Percentiles rank a stretch among this genome's conserved stretches.
Evolutionary conservation across 2,329 filamentous ascomycete species (phyloP).

Genomic region (Ceratocystis cacaofunesta): DNA sequence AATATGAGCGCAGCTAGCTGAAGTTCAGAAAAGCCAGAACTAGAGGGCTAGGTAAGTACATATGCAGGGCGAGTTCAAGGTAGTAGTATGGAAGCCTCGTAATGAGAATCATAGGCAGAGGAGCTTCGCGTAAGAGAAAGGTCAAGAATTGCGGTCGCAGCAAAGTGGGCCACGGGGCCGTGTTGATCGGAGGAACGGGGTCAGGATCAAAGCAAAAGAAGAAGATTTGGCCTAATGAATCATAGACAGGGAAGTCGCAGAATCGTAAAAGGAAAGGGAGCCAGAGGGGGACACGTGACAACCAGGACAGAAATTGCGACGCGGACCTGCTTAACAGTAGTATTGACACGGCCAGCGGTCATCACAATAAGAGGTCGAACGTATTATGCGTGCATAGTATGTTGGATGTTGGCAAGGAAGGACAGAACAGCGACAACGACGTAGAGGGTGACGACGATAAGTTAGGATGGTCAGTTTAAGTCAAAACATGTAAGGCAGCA

Average conservation of each 20-base stretch:
- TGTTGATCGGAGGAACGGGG: background rate
- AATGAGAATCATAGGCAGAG: background rate
- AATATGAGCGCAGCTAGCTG: background rate
- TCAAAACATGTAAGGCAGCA: background rate
- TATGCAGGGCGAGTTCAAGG: background rate
- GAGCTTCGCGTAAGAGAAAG: conserved; percentile 1
- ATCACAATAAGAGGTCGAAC: background rate
- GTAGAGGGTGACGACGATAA: background rate
- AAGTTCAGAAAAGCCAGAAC: background rate
- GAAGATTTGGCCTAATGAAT: background rate
- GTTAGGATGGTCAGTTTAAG: background rate
- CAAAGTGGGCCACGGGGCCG: background rate
- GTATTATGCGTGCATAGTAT: background rate
- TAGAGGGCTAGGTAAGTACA: background rate
- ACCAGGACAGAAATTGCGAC: background rate
- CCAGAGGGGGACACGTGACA: background rate
- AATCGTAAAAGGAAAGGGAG: background rate
- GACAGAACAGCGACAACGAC: background rate
- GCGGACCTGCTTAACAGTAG: background rate
- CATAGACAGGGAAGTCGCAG: background rate
- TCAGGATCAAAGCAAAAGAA: background rate
- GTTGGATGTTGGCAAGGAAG: background rate
- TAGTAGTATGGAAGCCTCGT: background rate
- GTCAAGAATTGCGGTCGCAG: background rate
- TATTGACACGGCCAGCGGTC: background rate